Evolutionary conservation across 2,329 filamentous ascomycete genomes (phyloP).

Genomic region (Didymella sp.): DNA sequence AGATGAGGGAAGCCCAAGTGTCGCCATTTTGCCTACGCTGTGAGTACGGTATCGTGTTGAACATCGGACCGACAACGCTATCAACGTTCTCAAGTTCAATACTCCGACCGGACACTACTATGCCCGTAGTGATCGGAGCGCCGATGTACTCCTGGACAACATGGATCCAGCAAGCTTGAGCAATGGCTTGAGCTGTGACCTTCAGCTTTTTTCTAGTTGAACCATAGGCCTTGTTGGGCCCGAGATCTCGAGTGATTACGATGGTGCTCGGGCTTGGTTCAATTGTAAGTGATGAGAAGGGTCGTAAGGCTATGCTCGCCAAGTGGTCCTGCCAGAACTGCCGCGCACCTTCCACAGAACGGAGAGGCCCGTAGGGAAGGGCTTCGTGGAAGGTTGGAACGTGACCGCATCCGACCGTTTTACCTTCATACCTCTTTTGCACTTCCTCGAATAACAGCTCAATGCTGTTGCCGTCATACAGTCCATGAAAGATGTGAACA

Average conservation of each 20-base stretch:
- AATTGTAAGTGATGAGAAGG: slow-evolving; percentile 38
- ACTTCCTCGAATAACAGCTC: slow-evolving; percentile 70
- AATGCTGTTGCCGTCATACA: slow-evolving; percentile 87
- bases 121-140: slow-evolving; percentile 66
- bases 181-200: slow-evolving; percentile 78
- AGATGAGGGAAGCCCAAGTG: slow-evolving; percentile 68
- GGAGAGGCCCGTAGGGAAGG: slow-evolving; percentile 73
- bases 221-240: slow-evolving; percentile 56
- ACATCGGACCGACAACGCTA: slow-evolving; percentile 77
- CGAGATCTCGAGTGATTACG: slow-evolving; percentile 44
- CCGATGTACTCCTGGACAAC: slow-evolving; percentile 63
- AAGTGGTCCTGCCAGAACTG: slow-evolving; percentile 74
- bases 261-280: slow-evolving; percentile 30
- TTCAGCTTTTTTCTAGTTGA: slow-evolving; percentile 64
- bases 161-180: slow-evolving; percentile 76
- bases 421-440: slow-evolving; percentile 57
- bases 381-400: slow-evolving; percentile 70
- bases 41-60: slow-evolving; percentile 85
- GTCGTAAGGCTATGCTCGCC: slow-evolving; percentile 38
- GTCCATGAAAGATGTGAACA: slow-evolving; percentile 79
- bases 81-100: slow-evolving; percentile 72
- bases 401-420: slow-evolving; percentile 27
- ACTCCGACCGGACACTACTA: slow-evolving; percentile 79
- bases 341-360: slow-evolving; percentile 55
- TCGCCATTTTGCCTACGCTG: slow-evolving; percentile 54